Evolutionary conservation across 345 rosid genomes (phyloP), one percentile per base, ranked within the genome.

Genomic region (Boechera retrofracta): DNA sequence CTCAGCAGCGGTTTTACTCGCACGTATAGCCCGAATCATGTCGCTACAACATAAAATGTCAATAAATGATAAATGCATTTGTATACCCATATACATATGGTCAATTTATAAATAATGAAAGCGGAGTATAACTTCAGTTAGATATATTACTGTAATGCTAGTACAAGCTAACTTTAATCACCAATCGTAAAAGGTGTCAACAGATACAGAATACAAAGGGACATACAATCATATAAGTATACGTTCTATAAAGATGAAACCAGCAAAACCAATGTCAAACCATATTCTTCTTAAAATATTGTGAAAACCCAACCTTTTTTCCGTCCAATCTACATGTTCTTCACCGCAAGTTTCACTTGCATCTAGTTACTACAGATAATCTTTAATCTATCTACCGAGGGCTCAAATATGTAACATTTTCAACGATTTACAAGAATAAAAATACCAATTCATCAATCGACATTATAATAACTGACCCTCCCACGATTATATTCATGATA

Each of bases 1-100:
- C 84, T 92, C 98, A 55, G 98, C 98, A 31, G 98, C 98, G 35
- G 98, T 94, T 92, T 94, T 94, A 77, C 99, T 90, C 48, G 98
- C 90, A 65, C 98, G 98, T 78, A 94, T 92, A 36, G 97, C 88
- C 75, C 98, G 86, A 70, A 94, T 94, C 99, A 94, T 94, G 88
- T 92, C 99, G 84, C 98, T 91, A 86, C 83, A 81, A 29, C 45
- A 61, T 4, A 36, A 36, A 61, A 36, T 26, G 68, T 41, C 60
- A 26, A 42, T 7, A 66, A 42, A 31, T 42, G 26, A 64, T 42
- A 11, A 32, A 71, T 44, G 3, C 44, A 12, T 28, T 31, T 2
- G 8, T 45, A 8, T 15, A 44, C 24, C 24, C 24, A 21, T 29
- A 4, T 32, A 18, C 58, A 56, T 60, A 63, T 10, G 12, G 5